Base-by-base conservation (phyloP, 2,329 filamentous ascomycete genomes). In the Alternaria sp. region DNA sequence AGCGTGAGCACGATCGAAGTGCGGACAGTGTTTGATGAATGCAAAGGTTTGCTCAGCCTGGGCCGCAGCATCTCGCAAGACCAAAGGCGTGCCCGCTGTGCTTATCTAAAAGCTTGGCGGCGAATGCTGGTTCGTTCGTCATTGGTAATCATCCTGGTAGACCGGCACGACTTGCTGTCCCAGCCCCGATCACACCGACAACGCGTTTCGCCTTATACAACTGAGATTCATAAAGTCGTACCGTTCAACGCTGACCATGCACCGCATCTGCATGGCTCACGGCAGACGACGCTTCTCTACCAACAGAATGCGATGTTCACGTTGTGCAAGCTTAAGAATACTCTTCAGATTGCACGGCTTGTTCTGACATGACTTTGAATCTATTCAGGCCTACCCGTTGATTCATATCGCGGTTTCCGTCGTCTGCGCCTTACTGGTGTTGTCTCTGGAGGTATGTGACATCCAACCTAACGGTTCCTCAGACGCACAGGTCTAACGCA, bases 71-170 rank as follows among this genome's bases (percentile, higher is more conserved):
- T 48, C 36, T 45, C 54, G 50, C 50, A 29, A 36, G 42, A 34
- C 31, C 39, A 42, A 48, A 46, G 28, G 23, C 42, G n/a, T 41
- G 33, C 36, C 13, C 34, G 6, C 42, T 49, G 49, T 48, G 55
- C 55, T 58, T 58, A 44, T 53, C 42, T 28, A 26, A 49, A 40
- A 58, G 55, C 55, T 58, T 58, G 50, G 55, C 42, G 14, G 42
- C n/a, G 36, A 40, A 49, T 54, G 49, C 50, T 54, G 42, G 50
- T 58, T 49, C 55, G 42, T 33, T 33, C 28, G 14, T 34, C 31
- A 29, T 21, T 34, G 21, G 48, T 33, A 33, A 14, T n/a, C 26
- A 52, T 54, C 31, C 51, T 46, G 24, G 31, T 8, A 36, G 40
- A 48, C 48, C 40, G 36, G 36, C 55, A 48, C 28, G 36, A 21